Evolutionary conservation across 805 yeast species (phyloP), one percentile per base, ranked within the genome.

Genomic region (Metahyphopichia silvanorum): DNA sequence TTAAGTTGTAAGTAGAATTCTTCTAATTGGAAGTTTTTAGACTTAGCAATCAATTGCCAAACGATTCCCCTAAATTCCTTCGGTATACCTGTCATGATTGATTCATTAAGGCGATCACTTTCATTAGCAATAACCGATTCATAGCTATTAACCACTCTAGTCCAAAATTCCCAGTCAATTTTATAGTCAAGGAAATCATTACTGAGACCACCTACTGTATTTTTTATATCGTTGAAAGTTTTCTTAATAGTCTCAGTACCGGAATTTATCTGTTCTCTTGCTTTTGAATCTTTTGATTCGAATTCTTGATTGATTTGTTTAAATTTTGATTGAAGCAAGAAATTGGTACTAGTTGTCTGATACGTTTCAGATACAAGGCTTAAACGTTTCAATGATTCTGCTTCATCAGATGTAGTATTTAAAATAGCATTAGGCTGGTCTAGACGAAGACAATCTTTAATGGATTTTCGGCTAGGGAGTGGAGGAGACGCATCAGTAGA

Each of bases 121-220:
- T 77, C 77, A 14, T 71, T 63, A 32, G 73, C 66, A 2, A 88
- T 88, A 6, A 83, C 79, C 0, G 57, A 51, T n/a, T 79, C 69
- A 50, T 87, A 86, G 53, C 88, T 83, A 41, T 82, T 78, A 3
- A 87, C 86, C 12, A 89, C 84, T 22, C 65, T 65, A 5, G 89
- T 74, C 98, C 98, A 91, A 53, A 86, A 85, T 27, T 83, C 85
- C 93, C 93, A 85, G 51, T 83, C 86, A 29, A 80, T 71, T 32
- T 51, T 47, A 38, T 51, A 39, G 7, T 45, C 47, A 44, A 51
- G 44, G 45, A 42, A 47, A 16, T 71, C 63, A 38, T 61, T 54
- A 16, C 19, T 27, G 19, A 67, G 55, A 10, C 60, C 58, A 3
- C 66, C 69, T n/a, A 72, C 69, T 6, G 77, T 74, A 16, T 57